A percentile compares a stretch with the other conserved stretches of the same genome.
These are phyloP conservation scores for Teratosphaeria gauchensis DNA, from an alignment of 2,329 filamentous ascomycete genomes.

Conservation along the genomic window DNA sequence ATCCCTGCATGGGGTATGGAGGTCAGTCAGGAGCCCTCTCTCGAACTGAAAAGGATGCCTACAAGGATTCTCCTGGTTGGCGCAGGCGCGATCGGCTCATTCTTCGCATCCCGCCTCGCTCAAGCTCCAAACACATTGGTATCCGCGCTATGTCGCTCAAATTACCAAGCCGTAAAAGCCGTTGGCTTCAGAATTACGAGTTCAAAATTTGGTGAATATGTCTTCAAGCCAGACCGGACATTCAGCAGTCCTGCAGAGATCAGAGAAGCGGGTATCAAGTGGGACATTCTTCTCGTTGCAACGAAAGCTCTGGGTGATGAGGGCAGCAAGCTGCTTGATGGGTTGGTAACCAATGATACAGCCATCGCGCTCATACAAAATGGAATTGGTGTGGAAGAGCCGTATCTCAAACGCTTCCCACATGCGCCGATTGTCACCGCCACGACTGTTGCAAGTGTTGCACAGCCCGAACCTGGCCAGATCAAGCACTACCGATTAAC, in stretches of 20 bases:
- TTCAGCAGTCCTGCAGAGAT: slow-evolving; percentile 28
- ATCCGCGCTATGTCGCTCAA: slow-evolving; percentile 34
- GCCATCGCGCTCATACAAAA: slow-evolving; percentile 55
- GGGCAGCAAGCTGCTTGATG: slow-evolving; percentile 28
- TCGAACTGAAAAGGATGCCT: slow-evolving; percentile 3
- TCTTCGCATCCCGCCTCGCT: slow-evolving; percentile 34
- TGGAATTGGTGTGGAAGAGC: slow-evolving; percentile 50
- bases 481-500: slow-evolving; percentile 40
- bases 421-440: slow-evolving; percentile 41
- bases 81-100: slow-evolving; percentile 33
- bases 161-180: slow-evolving; percentile 32
- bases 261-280: slow-evolving; percentile 20
- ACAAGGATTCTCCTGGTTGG: slow-evolving; percentile 33
- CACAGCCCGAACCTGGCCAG: slow-evolving; percentile 40
- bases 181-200: slow-evolving; percentile 33
- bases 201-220: slow-evolving; percentile 28
- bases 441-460: slow-evolving; percentile 46
- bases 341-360: slow-evolving; percentile 28
- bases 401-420: slow-evolving; percentile 42
- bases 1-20: no score
- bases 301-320: slow-evolving; percentile 37
- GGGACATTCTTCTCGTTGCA: slow-evolving; percentile 40
- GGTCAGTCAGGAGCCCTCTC: no score
- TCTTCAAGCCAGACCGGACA: slow-evolving; percentile 27
- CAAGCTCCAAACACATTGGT: slow-evolving; percentile 31